Evolutionary conservation across 495 filamentous ascomycete species (phyloP).

Genomic region (Penicillium argentinense): DNA sequence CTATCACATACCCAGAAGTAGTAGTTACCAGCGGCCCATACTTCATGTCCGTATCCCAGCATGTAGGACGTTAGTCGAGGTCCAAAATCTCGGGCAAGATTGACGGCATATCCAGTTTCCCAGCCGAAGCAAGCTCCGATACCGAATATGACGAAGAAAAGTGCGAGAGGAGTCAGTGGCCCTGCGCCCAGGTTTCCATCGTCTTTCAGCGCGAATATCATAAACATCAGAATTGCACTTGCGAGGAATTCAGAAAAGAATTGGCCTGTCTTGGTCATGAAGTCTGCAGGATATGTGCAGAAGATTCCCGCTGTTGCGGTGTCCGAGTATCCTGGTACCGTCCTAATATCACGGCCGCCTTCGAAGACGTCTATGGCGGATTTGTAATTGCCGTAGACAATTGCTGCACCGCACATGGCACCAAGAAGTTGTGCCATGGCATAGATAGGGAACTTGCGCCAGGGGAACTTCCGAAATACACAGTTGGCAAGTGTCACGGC

Average conservation of each 20-base stretch:
- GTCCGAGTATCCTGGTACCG: slow-evolving; percentile 53
- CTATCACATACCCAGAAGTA: slow-evolving; percentile 58
- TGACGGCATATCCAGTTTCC: slow-evolving; percentile 70
- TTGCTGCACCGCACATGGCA: slow-evolving; percentile 52
- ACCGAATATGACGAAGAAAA: slow-evolving; percentile 67
- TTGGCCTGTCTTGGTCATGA: slow-evolving; percentile 56
- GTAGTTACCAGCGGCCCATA: slow-evolving; percentile 61
- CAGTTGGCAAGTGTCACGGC: slow-evolving; percentile 65
- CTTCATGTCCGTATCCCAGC: slow-evolving; percentile 62
- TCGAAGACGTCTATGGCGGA: slow-evolving; percentile 56
- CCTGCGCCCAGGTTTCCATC: slow-evolving; percentile 52
- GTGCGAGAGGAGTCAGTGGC: slow-evolving; percentile 49
- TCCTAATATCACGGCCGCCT: slow-evolving; percentile 52
- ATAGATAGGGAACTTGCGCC: slow-evolving; percentile 58
- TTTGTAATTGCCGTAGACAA: slow-evolving; percentile 59
- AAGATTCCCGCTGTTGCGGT: slow-evolving; percentile 66
- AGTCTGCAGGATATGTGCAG: slow-evolving; percentile 62
- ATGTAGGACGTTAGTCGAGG: slow-evolving; percentile 61
- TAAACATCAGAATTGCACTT: slow-evolving; percentile 61
- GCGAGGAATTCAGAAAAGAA: slow-evolving; percentile 68
- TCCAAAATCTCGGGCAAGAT: slow-evolving; percentile 66
- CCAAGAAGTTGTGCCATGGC: slow-evolving; percentile 54
- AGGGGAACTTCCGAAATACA: slow-evolving; percentile 60
- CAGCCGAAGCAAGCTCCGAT: slow-evolving; percentile 68
- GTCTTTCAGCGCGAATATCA: slow-evolving; percentile 67